These are phyloP conservation scores for Scenedesmus sp. DNA, from an alignment of 163 green algal genomes.

Conservation along the genomic window DNA sequence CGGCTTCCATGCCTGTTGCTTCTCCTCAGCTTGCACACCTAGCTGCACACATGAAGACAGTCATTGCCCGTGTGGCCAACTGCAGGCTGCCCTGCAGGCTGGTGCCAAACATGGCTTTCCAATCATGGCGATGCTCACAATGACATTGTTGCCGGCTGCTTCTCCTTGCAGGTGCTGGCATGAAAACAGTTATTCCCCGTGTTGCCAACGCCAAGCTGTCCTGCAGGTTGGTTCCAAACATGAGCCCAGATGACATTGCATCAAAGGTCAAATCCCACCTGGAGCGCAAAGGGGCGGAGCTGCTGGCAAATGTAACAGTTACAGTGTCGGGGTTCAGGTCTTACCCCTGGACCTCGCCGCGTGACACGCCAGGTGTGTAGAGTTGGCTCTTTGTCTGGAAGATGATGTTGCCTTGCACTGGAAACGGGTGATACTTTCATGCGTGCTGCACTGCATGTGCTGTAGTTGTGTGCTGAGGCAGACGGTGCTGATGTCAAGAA, in stretches of 20 bases:
- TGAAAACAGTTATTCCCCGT: constrained; percentile 86
- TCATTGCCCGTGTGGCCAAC: background rate
- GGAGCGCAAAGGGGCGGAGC: constrained; percentile 37
- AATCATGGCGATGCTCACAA: background rate
- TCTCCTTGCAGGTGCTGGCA: constrained; percentile 65
- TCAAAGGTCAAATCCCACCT: constrained; percentile 62
- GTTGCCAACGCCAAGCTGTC: constrained; percentile 81
- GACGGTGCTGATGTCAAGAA: too few relatives aligned
- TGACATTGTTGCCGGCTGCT: background rate
- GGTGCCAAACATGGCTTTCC: background rate
- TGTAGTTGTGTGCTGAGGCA: too few relatives aligned
- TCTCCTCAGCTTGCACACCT: too few relatives aligned
- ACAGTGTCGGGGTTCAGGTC: constrained; percentile 65
- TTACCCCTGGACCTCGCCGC: constrained; percentile 58
- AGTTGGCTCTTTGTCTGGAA: background rate
- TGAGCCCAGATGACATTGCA: constrained; percentile 61
- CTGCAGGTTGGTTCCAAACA: constrained; percentile 76
- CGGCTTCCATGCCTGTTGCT: too few relatives aligned
- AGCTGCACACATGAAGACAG: background rate
- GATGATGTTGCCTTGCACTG: background rate
- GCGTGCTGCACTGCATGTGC: background rate
- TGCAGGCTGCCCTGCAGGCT: background rate
- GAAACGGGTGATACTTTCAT: background rate
- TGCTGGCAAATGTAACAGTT: constrained; percentile 66
- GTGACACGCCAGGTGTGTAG: constrained; percentile 8